Percentiles rank a stretch among this genome's conserved stretches.
phyloP scores from a whole-genome alignment of 495 filamentous ascomycete species.

The Aspergillus sclerotiicarbonarius region DNA sequence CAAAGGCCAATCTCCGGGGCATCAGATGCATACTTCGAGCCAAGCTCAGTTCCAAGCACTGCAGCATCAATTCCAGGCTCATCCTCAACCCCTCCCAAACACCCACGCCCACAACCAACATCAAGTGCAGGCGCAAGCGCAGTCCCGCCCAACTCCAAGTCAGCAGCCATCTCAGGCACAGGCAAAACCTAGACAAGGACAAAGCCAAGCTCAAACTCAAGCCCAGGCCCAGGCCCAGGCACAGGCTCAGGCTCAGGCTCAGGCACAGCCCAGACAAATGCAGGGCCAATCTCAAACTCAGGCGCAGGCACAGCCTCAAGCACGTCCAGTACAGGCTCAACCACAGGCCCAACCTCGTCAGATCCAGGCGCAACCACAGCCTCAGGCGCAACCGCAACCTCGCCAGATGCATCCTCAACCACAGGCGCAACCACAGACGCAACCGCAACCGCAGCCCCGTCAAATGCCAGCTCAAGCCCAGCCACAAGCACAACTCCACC shows the following conservation, averaged over 20 bases:
- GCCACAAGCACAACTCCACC: conserved; percentile 13
- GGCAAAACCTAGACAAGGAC: neutral
- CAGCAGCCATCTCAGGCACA: neutral
- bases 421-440: too few relatives aligned
- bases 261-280: conserved; percentile 4
- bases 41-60: neutral
- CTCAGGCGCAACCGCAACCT: conserved; percentile 17
- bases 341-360: conserved; percentile 12
- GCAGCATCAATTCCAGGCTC: conserved; percentile 5
- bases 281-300: conserved; percentile 10
- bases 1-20: neutral
- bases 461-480: conserved; percentile 1
- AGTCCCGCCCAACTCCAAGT: neutral
- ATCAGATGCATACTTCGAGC: neutral
- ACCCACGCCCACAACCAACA: neutral
- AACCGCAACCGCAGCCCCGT: conserved; percentile 9
- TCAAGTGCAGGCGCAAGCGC: neutral
- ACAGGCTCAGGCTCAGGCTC: conserved; percentile 5
- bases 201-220: conserved; percentile 3
- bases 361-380: conserved; percentile 12
- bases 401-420: conserved; percentile 17
- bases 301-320: conserved; percentile 1
- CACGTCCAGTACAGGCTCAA: neutral
- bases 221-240: conserved; percentile 6
- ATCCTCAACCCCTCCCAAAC: neutral